Conservation (phyloP, 257 asterid genomes). For the Forsythia viridissima region DNA sequence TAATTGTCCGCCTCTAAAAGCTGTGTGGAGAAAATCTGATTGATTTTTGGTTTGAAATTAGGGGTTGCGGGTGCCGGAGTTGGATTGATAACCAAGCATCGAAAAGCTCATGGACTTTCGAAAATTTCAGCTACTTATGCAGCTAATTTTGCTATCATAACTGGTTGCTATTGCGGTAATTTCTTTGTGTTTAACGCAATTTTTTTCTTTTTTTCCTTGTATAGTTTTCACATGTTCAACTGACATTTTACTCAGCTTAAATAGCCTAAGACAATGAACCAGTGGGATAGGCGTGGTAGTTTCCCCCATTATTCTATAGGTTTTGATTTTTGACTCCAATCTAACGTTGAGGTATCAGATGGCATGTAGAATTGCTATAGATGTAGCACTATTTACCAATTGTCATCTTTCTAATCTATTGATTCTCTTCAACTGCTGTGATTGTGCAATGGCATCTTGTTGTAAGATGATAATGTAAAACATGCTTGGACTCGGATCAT, state of each 20-base stretch:
- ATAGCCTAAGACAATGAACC: background rate
- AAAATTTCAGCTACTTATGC: constrained; percentile 73
- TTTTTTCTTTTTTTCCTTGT: background rate
- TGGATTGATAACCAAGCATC: constrained; percentile 73
- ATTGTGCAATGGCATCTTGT: background rate
- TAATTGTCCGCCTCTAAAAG: too few relatives aligned
- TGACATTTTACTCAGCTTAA: background rate
- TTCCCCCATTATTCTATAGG: too few relatives aligned
- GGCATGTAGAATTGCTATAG: background rate
- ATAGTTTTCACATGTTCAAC: background rate
- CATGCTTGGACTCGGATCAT: background rate
- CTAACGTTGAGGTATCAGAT: background rate
- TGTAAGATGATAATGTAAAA: background rate
- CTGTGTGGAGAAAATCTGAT: background rate
- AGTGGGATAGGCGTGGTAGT: too few relatives aligned
- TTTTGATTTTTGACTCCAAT: too few relatives aligned
- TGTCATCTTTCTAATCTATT: too few relatives aligned
- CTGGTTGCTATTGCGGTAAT: constrained; percentile 90
- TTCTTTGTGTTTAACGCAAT: background rate
- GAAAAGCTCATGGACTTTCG: constrained; percentile 63
- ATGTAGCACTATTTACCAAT: background rate
- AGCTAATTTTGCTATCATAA: constrained; percentile 76
- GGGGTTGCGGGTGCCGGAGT: constrained; percentile 86
- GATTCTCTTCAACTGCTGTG: background rate
- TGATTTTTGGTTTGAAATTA: constrained; percentile 22